Conservation (phyloP, 1,284 basidiomycete genomes). For the Schizophyllum commune region DNA sequence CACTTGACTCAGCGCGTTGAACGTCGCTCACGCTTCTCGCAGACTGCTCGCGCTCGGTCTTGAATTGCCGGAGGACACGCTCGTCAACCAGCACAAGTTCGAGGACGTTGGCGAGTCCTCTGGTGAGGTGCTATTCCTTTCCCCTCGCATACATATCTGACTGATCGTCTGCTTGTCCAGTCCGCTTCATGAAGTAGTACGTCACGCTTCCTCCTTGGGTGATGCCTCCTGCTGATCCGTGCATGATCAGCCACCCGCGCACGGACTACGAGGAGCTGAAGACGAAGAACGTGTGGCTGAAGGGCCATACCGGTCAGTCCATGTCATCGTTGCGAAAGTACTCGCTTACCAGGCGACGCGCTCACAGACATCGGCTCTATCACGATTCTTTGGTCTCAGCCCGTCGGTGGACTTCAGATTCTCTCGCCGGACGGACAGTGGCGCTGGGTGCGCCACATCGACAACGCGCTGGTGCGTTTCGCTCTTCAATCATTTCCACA, state of each 20-base stretch:
- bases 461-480: conserved; percentile 36
- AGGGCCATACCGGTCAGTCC: conserved; percentile 49
- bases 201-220: conserved; percentile 4
- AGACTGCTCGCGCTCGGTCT: conserved; percentile 50
- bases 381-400: conserved; percentile 49
- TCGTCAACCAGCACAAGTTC: conserved; percentile 45
- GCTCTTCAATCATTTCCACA: neutral
- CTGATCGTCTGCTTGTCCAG: conserved; percentile 16
- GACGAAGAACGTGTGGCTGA: conserved; percentile 50
- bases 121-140: conserved; percentile 23
- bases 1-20: conserved; percentile 13
- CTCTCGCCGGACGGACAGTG: conserved; percentile 36
- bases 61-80: conserved; percentile 50
- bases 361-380: conserved; percentile 46
- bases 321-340: neutral
- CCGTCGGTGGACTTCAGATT: conserved; percentile 43
- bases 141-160: conserved; percentile 2
- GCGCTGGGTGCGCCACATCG: conserved; percentile 44
- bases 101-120: conserved; percentile 36
- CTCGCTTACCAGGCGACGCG: conserved; percentile 6
- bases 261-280: neutral
- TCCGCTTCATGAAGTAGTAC: conserved; percentile 53
- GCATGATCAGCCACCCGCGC: conserved; percentile 22
- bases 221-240: neutral
- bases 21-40: conserved; percentile 42